Evolutionary conservation across 306 rosid species (phyloP), one percentile per base, ranked within the genome.

Genomic region (Begonia masoniana): DNA sequence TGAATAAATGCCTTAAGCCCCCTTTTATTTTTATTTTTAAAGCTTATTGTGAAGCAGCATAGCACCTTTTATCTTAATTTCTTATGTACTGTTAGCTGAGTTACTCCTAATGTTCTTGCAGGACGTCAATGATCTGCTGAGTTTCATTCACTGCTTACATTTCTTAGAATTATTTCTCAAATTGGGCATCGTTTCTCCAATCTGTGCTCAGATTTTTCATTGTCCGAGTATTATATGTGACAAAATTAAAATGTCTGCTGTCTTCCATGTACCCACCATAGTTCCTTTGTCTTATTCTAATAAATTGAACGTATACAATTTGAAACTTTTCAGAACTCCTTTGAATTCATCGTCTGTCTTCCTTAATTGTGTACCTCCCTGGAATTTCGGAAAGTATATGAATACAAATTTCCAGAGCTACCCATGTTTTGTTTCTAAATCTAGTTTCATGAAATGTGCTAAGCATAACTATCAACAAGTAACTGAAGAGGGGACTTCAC

Each of bases 221-320:
- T 21, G 24, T 21, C 1, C 8, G 9, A 4, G 8, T 31, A 31
- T 46, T 58, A 10, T n/a, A 26, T 42, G 45, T 42, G 15, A 6
- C 12, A 43, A 69, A 56, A 50, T 48, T 51, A 63, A 45, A 71
- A 89, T 89, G 95, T 69, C 89, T 13, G 72, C 76, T 19, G 73
- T 68, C 47, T 57, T 73, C 60, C 71, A 73, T 47, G 54, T 81
- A 23, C 61, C 74, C 58, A 71, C 61, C 59, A 14, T 78, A 35
- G 47, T 31, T 61, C 69, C 80, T 52, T 62, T 61, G 41, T 74
- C 78, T 51, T 68, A 63, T 64, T 55, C 64, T 50, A 64, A 57
- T 58, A 65, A 2, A 21, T 41, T 15, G 35, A 73, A 62, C 53
- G 39, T 59, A 64, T 21, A 15, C 67, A 56, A 46, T 53, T 73